Percentiles rank a stretch among this genome's conserved stretches.
phyloP scores from a whole-genome alignment of 306 rosid species.

The Prunus mume region DNA sequence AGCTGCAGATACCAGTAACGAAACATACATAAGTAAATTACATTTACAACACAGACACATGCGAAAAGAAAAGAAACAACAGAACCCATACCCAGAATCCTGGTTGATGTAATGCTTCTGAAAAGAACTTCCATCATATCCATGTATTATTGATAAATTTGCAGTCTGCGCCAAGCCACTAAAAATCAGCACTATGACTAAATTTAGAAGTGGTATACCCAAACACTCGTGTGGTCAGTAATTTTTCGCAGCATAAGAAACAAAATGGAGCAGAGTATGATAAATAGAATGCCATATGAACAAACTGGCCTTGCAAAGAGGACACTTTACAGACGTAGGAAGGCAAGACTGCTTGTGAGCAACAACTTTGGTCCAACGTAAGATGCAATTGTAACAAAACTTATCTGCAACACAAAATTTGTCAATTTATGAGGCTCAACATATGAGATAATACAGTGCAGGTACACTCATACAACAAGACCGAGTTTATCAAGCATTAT shows the following conservation, averaged over 20 bases:
- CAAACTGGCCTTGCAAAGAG: constrained; percentile 80
- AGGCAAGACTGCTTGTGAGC: constrained; percentile 44
- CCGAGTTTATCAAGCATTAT: neutral
- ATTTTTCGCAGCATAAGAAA: neutral
- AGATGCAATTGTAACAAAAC: constrained; percentile 80
- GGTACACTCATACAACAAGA: neutral
- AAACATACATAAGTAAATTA: constrained; percentile 16
- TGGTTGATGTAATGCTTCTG: constrained; percentile 56
- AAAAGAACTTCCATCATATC: constrained; percentile 58
- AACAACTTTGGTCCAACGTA: constrained; percentile 84
- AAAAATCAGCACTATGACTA: neutral
- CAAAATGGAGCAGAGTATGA: neutral
- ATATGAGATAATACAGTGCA: neutral
- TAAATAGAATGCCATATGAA: constrained; percentile 10
- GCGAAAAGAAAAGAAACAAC: constrained; percentile 7
- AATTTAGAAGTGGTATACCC: neutral
- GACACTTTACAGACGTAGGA: constrained; percentile 65
- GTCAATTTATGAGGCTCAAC: constrained; percentile 1
- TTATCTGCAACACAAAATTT: constrained; percentile 54
- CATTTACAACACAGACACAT: neutral
- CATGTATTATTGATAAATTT: constrained; percentile 59
- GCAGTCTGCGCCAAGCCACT: constrained; percentile 43
- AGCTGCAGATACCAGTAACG: constrained; percentile 44
- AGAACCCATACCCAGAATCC: constrained; percentile 45
- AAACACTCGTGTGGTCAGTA: no score